These are phyloP conservation scores for Raddia distichophylla DNA, from an alignment of 176 grass and related monocot species.

Conservation along the genomic window DNA sequence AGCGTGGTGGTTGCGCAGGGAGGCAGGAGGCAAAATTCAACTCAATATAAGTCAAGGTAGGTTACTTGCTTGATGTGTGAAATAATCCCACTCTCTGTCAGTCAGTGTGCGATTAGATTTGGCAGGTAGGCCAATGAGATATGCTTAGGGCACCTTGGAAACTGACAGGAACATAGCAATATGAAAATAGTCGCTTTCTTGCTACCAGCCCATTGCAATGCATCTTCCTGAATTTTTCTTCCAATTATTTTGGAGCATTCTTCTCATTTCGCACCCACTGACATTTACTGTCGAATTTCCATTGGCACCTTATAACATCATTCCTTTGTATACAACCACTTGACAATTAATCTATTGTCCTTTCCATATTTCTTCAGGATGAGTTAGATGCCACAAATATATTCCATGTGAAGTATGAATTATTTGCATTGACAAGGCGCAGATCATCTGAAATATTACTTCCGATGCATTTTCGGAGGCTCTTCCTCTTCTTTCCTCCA, in stretches of 20 bases:
- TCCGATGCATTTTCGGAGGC: slow-evolving; percentile 10
- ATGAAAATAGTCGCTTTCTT: slow-evolving; percentile 21
- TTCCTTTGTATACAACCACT: background rate
- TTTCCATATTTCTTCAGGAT: slow-evolving; percentile 46
- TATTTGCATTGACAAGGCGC: slow-evolving; percentile 3
- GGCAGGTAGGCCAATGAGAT: slow-evolving; percentile 40
- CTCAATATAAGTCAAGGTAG: slow-evolving; percentile 63
- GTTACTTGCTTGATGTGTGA: slow-evolving; percentile 26
- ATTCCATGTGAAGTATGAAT: slow-evolving; percentile 7
- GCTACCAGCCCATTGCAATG: slow-evolving; percentile 12
- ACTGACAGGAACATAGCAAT: slow-evolving; percentile 36
- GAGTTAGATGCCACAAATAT: background rate
- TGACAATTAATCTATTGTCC: slow-evolving; percentile 5
- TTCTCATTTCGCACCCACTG: background rate
- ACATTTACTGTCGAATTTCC: slow-evolving; percentile 15
- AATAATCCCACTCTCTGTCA: background rate
- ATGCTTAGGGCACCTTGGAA: slow-evolving; percentile 28
- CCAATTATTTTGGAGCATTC: background rate
- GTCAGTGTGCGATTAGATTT: slow-evolving; percentile 3
- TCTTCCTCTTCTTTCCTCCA: slow-evolving; percentile 38
- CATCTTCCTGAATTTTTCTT: background rate
- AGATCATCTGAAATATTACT: background rate
- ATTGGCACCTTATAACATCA: background rate
- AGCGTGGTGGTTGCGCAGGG: slow-evolving; percentile 33
- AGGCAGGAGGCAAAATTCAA: slow-evolving; percentile 54